Percentiles rank a stretch among this genome's conserved stretches.
phyloP scores from a whole-genome alignment of 2,329 filamentous ascomycete species.

The Aspergillus sp. region DNA sequence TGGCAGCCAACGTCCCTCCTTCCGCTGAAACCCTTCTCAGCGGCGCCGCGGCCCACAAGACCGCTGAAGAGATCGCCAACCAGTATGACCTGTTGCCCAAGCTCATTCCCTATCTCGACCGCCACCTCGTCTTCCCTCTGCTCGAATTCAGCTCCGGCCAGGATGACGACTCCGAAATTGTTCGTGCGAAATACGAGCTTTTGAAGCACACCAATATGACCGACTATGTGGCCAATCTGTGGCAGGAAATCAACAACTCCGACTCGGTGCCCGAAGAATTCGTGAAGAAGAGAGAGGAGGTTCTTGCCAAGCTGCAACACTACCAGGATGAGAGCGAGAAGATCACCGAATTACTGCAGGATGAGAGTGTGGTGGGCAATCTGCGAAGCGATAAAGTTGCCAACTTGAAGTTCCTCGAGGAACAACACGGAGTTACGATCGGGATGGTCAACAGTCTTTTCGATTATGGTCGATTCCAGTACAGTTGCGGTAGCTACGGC shows the following conservation, averaged over 20 bases:
- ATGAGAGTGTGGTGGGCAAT: conserved; percentile 87
- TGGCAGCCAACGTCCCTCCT: conserved; percentile 53
- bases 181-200: conserved; percentile 85
- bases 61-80: conserved; percentile 59
- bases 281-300: conserved; percentile 83
- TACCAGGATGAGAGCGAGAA: conserved; percentile 85
- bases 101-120: conserved; percentile 87
- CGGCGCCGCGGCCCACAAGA: conserved; percentile 47
- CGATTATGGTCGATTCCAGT: conserved; percentile 96
- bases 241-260: conserved; percentile 83
- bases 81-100: conserved; percentile 82
- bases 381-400: conserved; percentile 95
- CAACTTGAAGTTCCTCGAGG: conserved; percentile 97
- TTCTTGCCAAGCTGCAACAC: conserved; percentile 77
- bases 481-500: conserved; percentile 92
- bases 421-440: conserved; percentile 88
- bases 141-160: conserved; percentile 87
- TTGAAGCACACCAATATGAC: conserved; percentile 99
- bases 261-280: conserved; percentile 80
- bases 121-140: conserved; percentile 93
- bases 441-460: conserved; percentile 96
- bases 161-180: conserved; percentile 75
- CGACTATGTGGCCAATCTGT: conserved; percentile 90
- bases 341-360: conserved; percentile 80
- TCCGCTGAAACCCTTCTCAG: conserved; percentile 51